phyloP scores from a whole-genome alignment of 2,329 filamentous ascomycete genomes.

The Fusarium cicatricum region DNA sequence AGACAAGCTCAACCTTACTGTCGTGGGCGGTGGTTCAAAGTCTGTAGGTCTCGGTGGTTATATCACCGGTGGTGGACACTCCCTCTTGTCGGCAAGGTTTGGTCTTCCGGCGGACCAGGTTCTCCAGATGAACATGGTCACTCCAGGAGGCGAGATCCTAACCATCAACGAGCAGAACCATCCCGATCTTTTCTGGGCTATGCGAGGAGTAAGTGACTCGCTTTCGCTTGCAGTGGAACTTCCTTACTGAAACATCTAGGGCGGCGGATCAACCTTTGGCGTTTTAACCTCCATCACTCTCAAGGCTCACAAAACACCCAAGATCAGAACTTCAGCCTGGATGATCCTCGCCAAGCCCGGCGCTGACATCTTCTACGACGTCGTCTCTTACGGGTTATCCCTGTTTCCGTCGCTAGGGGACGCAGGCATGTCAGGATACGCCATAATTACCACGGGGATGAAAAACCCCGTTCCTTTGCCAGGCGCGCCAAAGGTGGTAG shows the following conservation, averaged over 20 bases:
- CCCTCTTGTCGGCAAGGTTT: slow-evolving; percentile 58
- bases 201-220: slow-evolving; percentile 59
- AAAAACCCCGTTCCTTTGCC: slow-evolving; percentile 50
- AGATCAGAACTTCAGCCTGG: slow-evolving; percentile 40
- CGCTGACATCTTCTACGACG: slow-evolving; percentile 52
- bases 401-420: slow-evolving; percentile 57
- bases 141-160: slow-evolving; percentile 58
- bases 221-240: not conserved
- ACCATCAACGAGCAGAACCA: slow-evolving; percentile 62
- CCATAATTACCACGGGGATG: slow-evolving; percentile 47
- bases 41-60: slow-evolving; percentile 69
- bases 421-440: slow-evolving; percentile 61
- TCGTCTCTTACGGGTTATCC: slow-evolving; percentile 57
- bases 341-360: slow-evolving; percentile 39
- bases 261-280: slow-evolving; percentile 68
- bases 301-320: slow-evolving; percentile 57
- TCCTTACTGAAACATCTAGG: slow-evolving; percentile 45
- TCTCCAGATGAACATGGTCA: slow-evolving; percentile 65
- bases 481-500: slow-evolving; percentile 43
- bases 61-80: slow-evolving; percentile 68
- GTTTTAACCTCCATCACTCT: slow-evolving; percentile 66
- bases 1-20: slow-evolving; percentile 53
- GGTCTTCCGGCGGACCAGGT: slow-evolving; percentile 71
- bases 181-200: slow-evolving; percentile 69
- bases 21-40: slow-evolving; percentile 63